These are phyloP conservation scores for Sphagnum magellanicum DNA, from an alignment of 228 moss, liverwort and hornwort species.

Conservation along the genomic window DNA sequence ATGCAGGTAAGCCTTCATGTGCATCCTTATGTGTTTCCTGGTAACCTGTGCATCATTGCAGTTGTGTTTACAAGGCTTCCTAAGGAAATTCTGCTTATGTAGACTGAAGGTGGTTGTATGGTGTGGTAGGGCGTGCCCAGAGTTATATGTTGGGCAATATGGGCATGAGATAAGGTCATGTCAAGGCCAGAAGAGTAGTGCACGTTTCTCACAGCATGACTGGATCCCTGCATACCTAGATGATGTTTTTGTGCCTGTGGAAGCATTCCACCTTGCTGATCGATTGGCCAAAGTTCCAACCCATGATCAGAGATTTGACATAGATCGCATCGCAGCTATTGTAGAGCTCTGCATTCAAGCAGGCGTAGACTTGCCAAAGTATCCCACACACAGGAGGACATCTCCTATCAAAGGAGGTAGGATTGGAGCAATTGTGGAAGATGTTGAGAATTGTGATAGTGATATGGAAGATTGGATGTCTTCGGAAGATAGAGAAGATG, in stretches of 20 bases:
- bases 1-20: conserved; percentile 57
- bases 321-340: conserved; percentile 70
- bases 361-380: conserved; percentile 69
- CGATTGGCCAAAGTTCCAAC: conserved; percentile 41
- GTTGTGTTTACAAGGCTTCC: neutral
- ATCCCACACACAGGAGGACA: conserved; percentile 60
- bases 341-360: conserved; percentile 96
- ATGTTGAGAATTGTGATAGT: conserved; percentile 1
- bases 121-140: conserved; percentile 60
- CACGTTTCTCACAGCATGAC: conserved; percentile 45
- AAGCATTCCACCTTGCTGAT: conserved; percentile 80
- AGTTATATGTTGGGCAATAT: conserved; percentile 45
- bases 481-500: neutral
- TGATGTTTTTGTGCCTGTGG: conserved; percentile 69
- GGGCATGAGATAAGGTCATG: conserved; percentile 75
- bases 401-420: conserved; percentile 32
- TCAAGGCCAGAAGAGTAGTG: conserved; percentile 36
- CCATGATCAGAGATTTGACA: conserved; percentile 72
- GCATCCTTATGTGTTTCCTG: neutral
- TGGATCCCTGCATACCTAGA: conserved; percentile 68
- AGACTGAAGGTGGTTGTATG: conserved; percentile 7
- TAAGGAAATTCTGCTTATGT: neutral
- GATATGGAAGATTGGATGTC: conserved; percentile 8
- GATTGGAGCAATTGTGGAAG: neutral
- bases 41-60: neutral